A percentile compares a stretch with the other conserved stretches of the same genome.
phyloP scores from a whole-genome alignment of 2,329 filamentous ascomycete species.

The Colletotrichum sp. region DNA sequence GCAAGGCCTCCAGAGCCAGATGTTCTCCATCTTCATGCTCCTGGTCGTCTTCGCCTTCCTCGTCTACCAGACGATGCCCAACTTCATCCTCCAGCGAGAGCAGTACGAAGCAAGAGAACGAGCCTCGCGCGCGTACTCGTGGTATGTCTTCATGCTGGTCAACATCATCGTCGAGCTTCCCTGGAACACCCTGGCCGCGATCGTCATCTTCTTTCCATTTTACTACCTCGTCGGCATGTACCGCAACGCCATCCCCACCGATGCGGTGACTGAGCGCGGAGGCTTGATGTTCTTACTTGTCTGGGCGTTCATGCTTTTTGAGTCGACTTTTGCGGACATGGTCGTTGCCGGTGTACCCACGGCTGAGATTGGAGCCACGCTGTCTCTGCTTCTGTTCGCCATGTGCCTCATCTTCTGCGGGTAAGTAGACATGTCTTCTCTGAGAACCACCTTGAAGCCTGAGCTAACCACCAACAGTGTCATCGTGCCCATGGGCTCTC shows the following conservation, averaged over 20 bases:
- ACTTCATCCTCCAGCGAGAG: conserved; percentile 68
- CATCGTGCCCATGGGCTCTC: conserved; percentile 56
- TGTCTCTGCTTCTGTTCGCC: conserved; percentile 66
- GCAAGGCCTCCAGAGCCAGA: conserved; percentile 69
- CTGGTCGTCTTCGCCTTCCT: conserved; percentile 67
- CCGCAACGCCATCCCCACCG: conserved; percentile 46
- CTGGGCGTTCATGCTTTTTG: conserved; percentile 66
- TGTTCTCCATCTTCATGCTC: conserved; percentile 71
- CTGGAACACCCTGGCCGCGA: conserved; percentile 65
- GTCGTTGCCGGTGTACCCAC: conserved; percentile 65
- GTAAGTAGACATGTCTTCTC: background rate
- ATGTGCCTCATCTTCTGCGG: conserved; percentile 65
- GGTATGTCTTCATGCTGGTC: conserved; percentile 68
- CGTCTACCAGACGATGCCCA: conserved; percentile 67
- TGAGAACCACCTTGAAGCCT: rapidly evolving
- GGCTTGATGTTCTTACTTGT: conserved; percentile 69
- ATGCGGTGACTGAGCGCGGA: conserved; percentile 40
- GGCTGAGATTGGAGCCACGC: conserved; percentile 67
- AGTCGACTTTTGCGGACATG: conserved; percentile 68
- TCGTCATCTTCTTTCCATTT: conserved; percentile 67
- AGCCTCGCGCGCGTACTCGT: conserved; percentile 68
- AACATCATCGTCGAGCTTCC: conserved; percentile 72
- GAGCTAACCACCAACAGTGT: conserved; percentile 48
- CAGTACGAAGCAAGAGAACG: conserved; percentile 71
- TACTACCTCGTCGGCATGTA: conserved; percentile 71